phyloP scores from a whole-genome alignment of 176 grass and related monocot species.

The Ampelocalamus luodianensis region DNA sequence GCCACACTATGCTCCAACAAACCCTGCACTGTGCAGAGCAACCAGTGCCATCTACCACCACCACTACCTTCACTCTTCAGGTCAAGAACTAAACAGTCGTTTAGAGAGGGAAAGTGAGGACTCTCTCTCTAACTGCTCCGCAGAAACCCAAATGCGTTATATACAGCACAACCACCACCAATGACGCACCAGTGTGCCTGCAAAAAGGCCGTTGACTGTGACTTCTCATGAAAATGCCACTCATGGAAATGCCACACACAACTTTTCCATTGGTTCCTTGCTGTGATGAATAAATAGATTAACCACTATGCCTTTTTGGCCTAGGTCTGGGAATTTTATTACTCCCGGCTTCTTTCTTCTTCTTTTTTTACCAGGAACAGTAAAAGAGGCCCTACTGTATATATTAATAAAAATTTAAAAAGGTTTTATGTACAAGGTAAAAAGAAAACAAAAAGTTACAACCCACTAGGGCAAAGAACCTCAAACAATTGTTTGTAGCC shows the following conservation, averaged over 20 bases:
- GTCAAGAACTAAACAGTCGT: conserved; percentile 57
- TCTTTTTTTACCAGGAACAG: no score
- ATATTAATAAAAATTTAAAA: no score
- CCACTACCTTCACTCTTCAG: conserved; percentile 21
- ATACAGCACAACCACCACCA: conserved; percentile 46
- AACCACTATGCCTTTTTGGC: conserved; percentile 50
- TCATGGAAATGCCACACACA: conserved; percentile 54
- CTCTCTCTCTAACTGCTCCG: conserved; percentile 38
- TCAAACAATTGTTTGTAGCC: no score
- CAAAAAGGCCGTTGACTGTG: conserved; percentile 67
- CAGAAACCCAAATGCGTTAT: conserved; percentile 42
- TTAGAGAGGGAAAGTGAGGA: conserved; percentile 38
- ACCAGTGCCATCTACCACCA: conserved; percentile 35
- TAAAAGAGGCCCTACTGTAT: no score
- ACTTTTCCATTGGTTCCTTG: conserved; percentile 51
- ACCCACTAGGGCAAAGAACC: no score
- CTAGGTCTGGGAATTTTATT: conserved; percentile 31
- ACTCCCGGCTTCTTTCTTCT: conserved; percentile 37
- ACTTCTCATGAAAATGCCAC: conserved; percentile 60
- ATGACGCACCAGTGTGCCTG: conserved; percentile 40
- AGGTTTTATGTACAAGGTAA: no score
- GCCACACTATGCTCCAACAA: conserved; percentile 51
- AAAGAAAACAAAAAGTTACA: no score
- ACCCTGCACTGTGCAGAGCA: conserved; percentile 31
- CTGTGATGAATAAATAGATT: conserved; percentile 33